Conservation (phyloP, 1,139 yeast genomes). For the Saccharomyces hybrid region DNA sequence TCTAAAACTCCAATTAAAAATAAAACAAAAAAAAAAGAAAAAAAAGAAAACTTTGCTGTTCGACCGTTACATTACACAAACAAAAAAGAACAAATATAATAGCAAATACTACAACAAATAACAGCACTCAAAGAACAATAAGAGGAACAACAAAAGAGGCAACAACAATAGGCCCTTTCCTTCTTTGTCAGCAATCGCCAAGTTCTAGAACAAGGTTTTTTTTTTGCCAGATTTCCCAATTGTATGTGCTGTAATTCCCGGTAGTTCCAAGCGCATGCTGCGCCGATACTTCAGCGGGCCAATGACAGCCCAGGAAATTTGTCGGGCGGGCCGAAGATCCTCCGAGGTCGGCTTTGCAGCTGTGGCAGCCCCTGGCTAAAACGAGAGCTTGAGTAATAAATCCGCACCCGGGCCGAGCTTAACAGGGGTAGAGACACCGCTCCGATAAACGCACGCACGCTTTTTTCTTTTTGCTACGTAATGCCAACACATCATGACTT, state of each 20-base stretch:
- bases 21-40: not conserved
- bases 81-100: not conserved
- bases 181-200: constrained; percentile 1
- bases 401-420: not conserved
- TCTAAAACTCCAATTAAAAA: not conserved
- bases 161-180: constrained; percentile 1
- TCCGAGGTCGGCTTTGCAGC: constrained; percentile 1
- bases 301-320: not conserved
- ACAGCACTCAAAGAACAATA: not conserved
- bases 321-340: not conserved
- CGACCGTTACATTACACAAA: not conserved
- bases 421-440: not conserved
- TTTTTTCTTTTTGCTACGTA: not conserved
- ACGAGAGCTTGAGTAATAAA: not conserved
- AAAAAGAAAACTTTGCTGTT: not conserved
- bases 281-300: not conserved
- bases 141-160: not conserved
- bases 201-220: constrained; percentile 1
- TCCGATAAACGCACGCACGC: not conserved
- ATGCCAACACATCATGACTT: not conserved
- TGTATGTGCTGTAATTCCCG: not conserved
- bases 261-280: not conserved
- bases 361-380: not conserved
- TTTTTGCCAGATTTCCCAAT: not conserved
- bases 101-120: not conserved